phyloP scores from a whole-genome alignment of 345 rosid genomes.

The Chamaenerion angustifolium region DNA sequence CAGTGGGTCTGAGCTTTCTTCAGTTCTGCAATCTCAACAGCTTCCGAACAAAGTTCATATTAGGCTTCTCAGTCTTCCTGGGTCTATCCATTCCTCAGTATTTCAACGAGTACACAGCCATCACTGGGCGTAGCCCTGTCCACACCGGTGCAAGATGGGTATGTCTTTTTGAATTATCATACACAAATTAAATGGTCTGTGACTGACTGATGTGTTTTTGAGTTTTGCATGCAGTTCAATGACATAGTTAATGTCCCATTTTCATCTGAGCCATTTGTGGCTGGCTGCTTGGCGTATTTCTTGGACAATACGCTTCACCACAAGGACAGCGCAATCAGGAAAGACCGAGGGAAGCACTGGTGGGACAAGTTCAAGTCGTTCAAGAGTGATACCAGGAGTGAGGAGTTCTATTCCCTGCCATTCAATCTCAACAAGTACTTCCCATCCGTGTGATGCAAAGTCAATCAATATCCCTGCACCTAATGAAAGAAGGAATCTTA shows the following conservation, averaged over 20 bases:
- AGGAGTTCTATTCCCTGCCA: conserved; percentile 84
- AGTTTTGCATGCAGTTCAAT: conserved; percentile 85
- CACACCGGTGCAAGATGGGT: conserved; percentile 91
- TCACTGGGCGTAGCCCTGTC: conserved; percentile 80
- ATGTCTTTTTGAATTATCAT: conserved; percentile 19
- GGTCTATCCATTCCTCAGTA: conserved; percentile 92
- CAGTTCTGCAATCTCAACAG: conserved; percentile 94
- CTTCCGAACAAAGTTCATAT: conserved; percentile 68
- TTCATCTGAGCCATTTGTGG: conserved; percentile 85
- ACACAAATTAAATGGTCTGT: no score
- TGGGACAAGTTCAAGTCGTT: conserved; percentile 77
- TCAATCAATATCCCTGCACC: neutral
- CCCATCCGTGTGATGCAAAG: conserved; percentile 46
- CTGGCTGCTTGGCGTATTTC: conserved; percentile 67
- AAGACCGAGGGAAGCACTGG: conserved; percentile 95
- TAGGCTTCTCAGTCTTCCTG: conserved; percentile 82
- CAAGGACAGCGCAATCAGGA: conserved; percentile 38
- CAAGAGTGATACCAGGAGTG: conserved; percentile 61
- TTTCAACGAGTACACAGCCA: conserved; percentile 80
- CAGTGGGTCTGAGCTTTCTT: conserved; percentile 86
- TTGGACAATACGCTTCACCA: conserved; percentile 64
- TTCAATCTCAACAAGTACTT: conserved; percentile 85
- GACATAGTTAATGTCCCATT: conserved; percentile 90
- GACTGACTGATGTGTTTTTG: no score
- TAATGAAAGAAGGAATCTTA: no score